Base-by-base conservation (phyloP, 2,329 filamentous ascomycete species). In the Aspergillus pseudoterreus region DNA sequence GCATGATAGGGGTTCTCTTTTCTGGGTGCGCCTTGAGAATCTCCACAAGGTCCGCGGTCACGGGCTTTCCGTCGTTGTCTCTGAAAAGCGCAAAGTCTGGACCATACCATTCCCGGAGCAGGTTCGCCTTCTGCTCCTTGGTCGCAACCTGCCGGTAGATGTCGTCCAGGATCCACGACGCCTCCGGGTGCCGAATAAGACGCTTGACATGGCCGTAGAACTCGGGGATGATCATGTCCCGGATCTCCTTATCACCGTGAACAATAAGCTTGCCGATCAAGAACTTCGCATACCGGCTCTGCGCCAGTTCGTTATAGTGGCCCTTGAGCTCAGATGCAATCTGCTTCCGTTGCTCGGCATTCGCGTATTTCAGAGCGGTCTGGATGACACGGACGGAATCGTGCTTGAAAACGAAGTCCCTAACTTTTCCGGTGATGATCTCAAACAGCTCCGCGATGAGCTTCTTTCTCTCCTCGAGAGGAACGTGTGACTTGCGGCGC, bases 251-350 rank as follows among this genome's bases (percentile, higher is more conserved):
- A 67, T 96, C 90, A 55, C 91, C 90, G 67, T 95, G 89, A n/a
- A 95, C 88, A 58, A 99, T 82, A 64, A 99, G 80, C 75, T 99
- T 99, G 60, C 90, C 94, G 54, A 99, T 90, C 64, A 99, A 73
- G 72, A 97, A 99, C 75, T 99, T 99, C 64, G 92, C 92, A 68
- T 99, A 99, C 71, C 88, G 88, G 75, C 92, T 95, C 78, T 97
- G 92, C 2, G 92, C 91, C 60, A 99, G 77, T 60, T 88, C 83
- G 41, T 84, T 82, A 70, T 95, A 96, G 60, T 87, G 86, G 15
- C 92, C 91, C 71, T 88, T 85, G 50, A 99, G 80, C 71, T 99
- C 94, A 52, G 78, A 79, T 8, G 92, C 90, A 64, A 99, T 96
- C 75, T 86, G 83, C 71, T 86, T 89, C 66, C 90, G 83, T 74